A percentile compares a stretch with the other conserved stretches of the same genome.
phyloP scores from a whole-genome alignment of 495 filamentous ascomycete species.

The Lasiosphaeria ovina region DNA sequence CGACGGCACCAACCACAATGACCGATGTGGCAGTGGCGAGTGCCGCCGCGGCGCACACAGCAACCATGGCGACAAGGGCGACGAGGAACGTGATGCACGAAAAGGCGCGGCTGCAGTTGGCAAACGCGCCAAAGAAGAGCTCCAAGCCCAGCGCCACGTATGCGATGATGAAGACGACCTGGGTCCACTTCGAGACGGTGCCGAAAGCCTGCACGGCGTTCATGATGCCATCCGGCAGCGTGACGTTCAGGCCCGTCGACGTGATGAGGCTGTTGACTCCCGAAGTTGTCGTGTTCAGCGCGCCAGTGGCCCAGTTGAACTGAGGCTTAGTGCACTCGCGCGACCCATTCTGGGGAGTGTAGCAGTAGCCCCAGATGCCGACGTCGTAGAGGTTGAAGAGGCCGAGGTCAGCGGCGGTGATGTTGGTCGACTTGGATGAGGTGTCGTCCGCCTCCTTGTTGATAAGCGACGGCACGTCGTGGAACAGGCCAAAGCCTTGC shows the following conservation, averaged over 20 bases:
- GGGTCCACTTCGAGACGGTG: slow-evolving; percentile 76
- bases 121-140: slow-evolving; percentile 75
- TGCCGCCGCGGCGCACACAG: slow-evolving; percentile 58
- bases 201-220: slow-evolving; percentile 69
- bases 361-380: slow-evolving; percentile 86
- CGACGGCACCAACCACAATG: slow-evolving; percentile 66
- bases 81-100: slow-evolving; percentile 51
- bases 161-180: slow-evolving; percentile 70
- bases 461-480: slow-evolving; percentile 17
- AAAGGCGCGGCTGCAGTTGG: slow-evolving; percentile 49
- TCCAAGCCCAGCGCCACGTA: slow-evolving; percentile 68
- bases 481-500: background rate
- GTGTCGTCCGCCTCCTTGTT: slow-evolving; percentile 7
- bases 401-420: slow-evolving; percentile 53
- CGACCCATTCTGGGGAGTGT: slow-evolving; percentile 44
- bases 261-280: slow-evolving; percentile 46
- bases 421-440: slow-evolving; percentile 31
- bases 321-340: slow-evolving; percentile 57
- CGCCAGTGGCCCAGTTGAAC: slow-evolving; percentile 75
- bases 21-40: slow-evolving; percentile 60
- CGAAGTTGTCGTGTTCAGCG: slow-evolving; percentile 54
- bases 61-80: slow-evolving; percentile 53
- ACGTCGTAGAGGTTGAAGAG: slow-evolving; percentile 79
- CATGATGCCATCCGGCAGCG: slow-evolving; percentile 61
- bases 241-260: slow-evolving; percentile 37